These are phyloP conservation scores for Cyclotella choctawhatcheeana DNA, from an alignment of 108 stramenopile genomes.

Conservation along the genomic window DNA sequence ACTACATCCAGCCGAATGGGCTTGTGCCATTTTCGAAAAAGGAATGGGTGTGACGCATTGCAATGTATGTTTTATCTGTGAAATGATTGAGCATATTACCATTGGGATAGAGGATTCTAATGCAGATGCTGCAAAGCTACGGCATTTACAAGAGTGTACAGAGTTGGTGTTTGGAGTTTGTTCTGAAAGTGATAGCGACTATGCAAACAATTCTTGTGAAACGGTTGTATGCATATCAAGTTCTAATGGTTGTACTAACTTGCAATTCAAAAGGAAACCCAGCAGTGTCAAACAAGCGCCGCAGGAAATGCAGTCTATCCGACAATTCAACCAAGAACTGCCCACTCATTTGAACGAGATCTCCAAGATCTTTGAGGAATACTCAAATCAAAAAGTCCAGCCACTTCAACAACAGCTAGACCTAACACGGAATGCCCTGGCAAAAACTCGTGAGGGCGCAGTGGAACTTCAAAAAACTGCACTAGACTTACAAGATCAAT, in stretches of 20 bases:
- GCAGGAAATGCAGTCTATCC: not conserved
- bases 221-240: constrained; percentile 21
- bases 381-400: constrained; percentile 18
- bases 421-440: constrained; percentile 22
- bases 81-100: constrained; percentile 37
- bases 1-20: constrained; percentile 21
- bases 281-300: not conserved
- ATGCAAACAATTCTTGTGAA: not conserved
- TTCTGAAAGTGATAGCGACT: not conserved
- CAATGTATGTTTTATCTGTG: constrained; percentile 31
- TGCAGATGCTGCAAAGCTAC: constrained; percentile 19
- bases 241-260: constrained; percentile 4
- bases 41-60: constrained; percentile 42
- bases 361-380: constrained; percentile 33
- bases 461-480: constrained; percentile 37
- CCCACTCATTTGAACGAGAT: constrained; percentile 35
- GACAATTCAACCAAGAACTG: not conserved
- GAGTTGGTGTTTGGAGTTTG: constrained; percentile 29
- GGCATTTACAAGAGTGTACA: constrained; percentile 24
- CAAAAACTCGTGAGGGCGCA: constrained; percentile 30
- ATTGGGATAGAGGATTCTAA: constrained; percentile 23
- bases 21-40: constrained; percentile 26
- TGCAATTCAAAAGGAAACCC: constrained; percentile 12
- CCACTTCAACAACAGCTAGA: constrained; percentile 29
- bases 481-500: constrained; percentile 32